Percentiles rank a stretch among this genome's conserved stretches.
Conservation (phyloP, 2,329 filamentous ascomycete genomes). For the Pseudomassariella vexata region DNA sequence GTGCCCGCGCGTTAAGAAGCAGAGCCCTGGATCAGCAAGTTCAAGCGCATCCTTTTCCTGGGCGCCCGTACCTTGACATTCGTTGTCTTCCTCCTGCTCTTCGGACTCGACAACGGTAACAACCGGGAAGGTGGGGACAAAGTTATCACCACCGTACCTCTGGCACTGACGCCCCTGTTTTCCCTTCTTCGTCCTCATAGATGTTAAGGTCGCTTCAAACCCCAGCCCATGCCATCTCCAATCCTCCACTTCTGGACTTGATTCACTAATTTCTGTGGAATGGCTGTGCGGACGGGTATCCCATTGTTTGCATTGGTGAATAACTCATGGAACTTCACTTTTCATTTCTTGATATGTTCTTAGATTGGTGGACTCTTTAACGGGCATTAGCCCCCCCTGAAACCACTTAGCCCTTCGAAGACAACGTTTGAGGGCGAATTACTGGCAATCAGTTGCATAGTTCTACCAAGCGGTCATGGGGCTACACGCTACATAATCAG, state of each 20-base stretch:
- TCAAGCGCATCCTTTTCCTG: conserved; percentile 66
- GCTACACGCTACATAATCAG: conserved; percentile 57
- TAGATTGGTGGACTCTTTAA: too few species aligned
- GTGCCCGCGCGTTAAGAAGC: conserved; percentile 37
- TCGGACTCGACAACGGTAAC: conserved; percentile 67
- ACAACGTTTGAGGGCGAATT: too few species aligned
- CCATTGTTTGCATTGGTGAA: too few species aligned
- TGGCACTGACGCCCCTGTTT: conserved; percentile 50
- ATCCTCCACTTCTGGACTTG: conserved; percentile 62
- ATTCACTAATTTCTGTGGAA: conserved; percentile 66
- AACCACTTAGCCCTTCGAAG: too few species aligned
- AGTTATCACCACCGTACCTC: conserved; percentile 49
- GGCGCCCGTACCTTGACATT: conserved; percentile 61
- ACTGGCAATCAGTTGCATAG: too few species aligned
- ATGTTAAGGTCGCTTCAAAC: conserved; percentile 60
- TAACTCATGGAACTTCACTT: too few species aligned
- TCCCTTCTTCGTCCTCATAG: conserved; percentile 63
- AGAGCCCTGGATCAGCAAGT: conserved; percentile 61
- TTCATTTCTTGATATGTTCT: too few species aligned
- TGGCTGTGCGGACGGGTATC: conserved; percentile 49
- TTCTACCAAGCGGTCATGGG: conserved; percentile 71
- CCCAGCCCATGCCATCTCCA: conserved; percentile 70
- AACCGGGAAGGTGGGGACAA: conserved; percentile 66
- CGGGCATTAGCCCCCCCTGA: too few species aligned
- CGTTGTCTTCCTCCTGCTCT: conserved; percentile 59